Evolutionary conservation across 2,329 filamentous ascomycete species (phyloP), one percentile per base, ranked within the genome.

Genomic region (Fusarium stilboides): DNA sequence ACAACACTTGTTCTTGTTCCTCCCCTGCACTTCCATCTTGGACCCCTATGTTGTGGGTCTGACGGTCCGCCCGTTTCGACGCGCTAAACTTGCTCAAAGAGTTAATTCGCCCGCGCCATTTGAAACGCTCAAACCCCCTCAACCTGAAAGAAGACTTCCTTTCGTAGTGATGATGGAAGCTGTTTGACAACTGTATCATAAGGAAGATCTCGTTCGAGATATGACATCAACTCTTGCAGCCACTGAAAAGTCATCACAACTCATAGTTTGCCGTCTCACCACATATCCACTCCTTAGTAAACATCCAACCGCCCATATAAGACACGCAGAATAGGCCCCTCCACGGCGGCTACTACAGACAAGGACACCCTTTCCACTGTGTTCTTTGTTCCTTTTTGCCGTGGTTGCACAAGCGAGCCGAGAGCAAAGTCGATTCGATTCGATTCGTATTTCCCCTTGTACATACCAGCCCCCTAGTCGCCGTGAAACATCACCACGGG

Each of bases 401-500:
- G 31, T 52, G 39, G 28, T 33, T 20, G 14, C 44, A 40, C 47
- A 65, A 44, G 53, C 53, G 22, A 65, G 31, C 20, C 24, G n/a
- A 15, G 39, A 44, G 46, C 22, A 53, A 31, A 31, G 28, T 31
- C 28, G 28, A 31, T 31, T 31, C 56, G 22, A 51, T 63, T 57
- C 51, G 24, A 45, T 63, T 64, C 61, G 58, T 64, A 43, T 58
- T 64, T 47, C 31, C 39, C 59, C 45, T 64, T 64, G 39, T 45
- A 24, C 59, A 63, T 46, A 19, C 19, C 10, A 4, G 12, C 19
- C 28, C 71, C 71, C 71, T 28, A 69, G 69, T 70, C 54, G 45
- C 53, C 47, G 57, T 70, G 71, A 73, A 73, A 74, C 71, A 69
- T 62, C 49, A 57, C 62, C 63, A 62, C 31, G 60, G 62, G 71